Base-by-base conservation (phyloP, 495 filamentous ascomycete species). In the Podospora tetraspora region DNA sequence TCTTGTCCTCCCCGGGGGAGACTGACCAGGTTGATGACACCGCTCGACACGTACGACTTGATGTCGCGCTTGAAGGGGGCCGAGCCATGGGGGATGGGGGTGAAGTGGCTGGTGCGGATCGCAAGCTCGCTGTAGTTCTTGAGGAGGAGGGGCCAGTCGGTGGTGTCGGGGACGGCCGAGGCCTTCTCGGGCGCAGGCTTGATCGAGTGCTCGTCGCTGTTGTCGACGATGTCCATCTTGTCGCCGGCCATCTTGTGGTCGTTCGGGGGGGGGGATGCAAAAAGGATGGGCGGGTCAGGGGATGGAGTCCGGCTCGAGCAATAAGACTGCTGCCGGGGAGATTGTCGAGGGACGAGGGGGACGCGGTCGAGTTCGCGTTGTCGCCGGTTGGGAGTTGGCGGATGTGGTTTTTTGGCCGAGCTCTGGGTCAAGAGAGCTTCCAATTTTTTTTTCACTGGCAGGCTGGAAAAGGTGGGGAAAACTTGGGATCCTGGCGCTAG, bases 21-120 rank as follows among this genome's bases (percentile, higher is more conserved):
- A 63, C 69, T 25, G 12, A 71, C 69, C 63, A 78, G 64, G 80
- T 98, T 98, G 82, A 99, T 97, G 30, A 98, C 95, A 79, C 95
- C 95, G 70, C 91, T 95, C 78, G 89, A 92, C 73, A 99, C 89
- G 79, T 97, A 99, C 59, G 90, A 91, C 83, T 97, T 97, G 73
- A 99, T 85, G 74, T 97, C 94, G 79, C 95, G 92, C 78, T 90
- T 93, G 72, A 91, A 83, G 30, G 95, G 95, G 43, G 90, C 85
- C 74, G 88, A 93, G 67, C 95, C 95, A 76, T 88, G 86, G 69
- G 94, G 92, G 68, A 97, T 97, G 29, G 95, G 95, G 3, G 93
- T 97, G 80, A 92, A 99, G 79, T 97, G 93, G 62, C 90, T 91
- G 68, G 92, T 96, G 69, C 92, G 89, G 70, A 96, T 89, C 68